These are phyloP conservation scores for Dactylis glomerata DNA, from an alignment of 176 grass and related monocot species.

Conservation along the genomic window DNA sequence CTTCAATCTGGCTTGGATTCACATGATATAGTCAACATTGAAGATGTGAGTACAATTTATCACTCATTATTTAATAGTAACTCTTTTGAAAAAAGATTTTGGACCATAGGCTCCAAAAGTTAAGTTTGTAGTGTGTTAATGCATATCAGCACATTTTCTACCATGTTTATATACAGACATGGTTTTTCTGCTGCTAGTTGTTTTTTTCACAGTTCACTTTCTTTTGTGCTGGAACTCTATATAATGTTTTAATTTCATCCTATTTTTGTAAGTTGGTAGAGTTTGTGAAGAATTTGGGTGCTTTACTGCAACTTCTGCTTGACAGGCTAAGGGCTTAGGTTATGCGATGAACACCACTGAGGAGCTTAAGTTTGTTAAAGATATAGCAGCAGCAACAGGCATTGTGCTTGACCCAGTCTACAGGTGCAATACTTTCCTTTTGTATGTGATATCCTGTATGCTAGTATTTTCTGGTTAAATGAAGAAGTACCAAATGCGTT, in stretches of 20 bases:
- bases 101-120: not conserved
- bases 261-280: not conserved
- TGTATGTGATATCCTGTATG: not conserved
- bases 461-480: not conserved
- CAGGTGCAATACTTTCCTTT: slow-evolving; percentile 48
- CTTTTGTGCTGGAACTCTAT: not conserved
- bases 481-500: not conserved
- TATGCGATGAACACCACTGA: slow-evolving; percentile 89
- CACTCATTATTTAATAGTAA: not conserved
- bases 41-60: slow-evolving; percentile 58
- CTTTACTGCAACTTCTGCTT: slow-evolving; percentile 20
- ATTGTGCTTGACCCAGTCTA: slow-evolving; percentile 97
- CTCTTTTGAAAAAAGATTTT: not conserved
- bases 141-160: not conserved
- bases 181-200: not conserved
- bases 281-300: slow-evolving; percentile 6
- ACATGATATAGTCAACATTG: slow-evolving; percentile 76
- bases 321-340: slow-evolving; percentile 91
- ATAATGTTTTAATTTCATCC: not conserved
- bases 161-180: not conserved
- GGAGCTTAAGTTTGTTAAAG: slow-evolving; percentile 95
- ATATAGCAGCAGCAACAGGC: slow-evolving; percentile 75
- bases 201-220: not conserved
- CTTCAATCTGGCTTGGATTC: slow-evolving; percentile 73
- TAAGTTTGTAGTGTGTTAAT: not conserved